These are phyloP conservation scores for Extremus antarcticus DNA, from an alignment of 495 filamentous ascomycete species.

Conservation along the genomic window DNA sequence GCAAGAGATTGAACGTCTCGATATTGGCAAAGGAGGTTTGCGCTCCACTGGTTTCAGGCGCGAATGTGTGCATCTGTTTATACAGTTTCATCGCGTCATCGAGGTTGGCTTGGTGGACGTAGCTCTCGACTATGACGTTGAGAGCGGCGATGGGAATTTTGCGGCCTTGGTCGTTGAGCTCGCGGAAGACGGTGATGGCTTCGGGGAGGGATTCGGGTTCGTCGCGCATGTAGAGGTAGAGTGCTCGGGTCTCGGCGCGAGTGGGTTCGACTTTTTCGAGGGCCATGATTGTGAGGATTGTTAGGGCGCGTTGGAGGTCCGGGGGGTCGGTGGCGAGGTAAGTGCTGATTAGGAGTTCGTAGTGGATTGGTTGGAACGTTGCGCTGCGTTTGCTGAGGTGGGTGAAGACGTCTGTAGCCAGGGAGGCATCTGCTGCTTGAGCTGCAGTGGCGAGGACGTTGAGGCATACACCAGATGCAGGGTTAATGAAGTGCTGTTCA, in stretches of 20 bases:
- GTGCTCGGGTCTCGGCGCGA: slow-evolving; percentile 44
- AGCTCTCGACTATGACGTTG: slow-evolving; percentile 52
- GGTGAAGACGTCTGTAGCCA: slow-evolving; percentile 58
- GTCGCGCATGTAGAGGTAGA: slow-evolving; percentile 38
- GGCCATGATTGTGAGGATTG: slow-evolving; percentile 56
- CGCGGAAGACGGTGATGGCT: slow-evolving; percentile 44
- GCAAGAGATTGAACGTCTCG: slow-evolving; percentile 55
- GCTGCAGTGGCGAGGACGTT: slow-evolving; percentile 61
- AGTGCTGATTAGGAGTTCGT: slow-evolving; percentile 61
- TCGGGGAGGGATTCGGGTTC: slow-evolving; percentile 28
- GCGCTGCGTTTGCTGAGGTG: slow-evolving; percentile 37
- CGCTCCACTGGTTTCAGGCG: slow-evolving; percentile 26
- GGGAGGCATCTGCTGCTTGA: slow-evolving; percentile 47
- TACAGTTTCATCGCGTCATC: slow-evolving; percentile 56
- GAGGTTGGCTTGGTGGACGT: slow-evolving; percentile 33
- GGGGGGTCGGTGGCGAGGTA: slow-evolving; percentile 41
- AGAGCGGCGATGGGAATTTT: slow-evolving; percentile 45
- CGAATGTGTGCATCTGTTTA: slow-evolving; percentile 54
- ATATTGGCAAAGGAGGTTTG: slow-evolving; percentile 30
- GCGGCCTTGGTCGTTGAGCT: slow-evolving; percentile 37
- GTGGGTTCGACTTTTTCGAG: slow-evolving; percentile 43
- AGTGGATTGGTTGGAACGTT: slow-evolving; percentile 52
- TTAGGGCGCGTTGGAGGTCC: slow-evolving; percentile 32
- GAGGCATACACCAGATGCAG: slow-evolving; percentile 50
- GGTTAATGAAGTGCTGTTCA: slow-evolving; percentile 48